Base-by-base conservation (phyloP, 192 early-diverging fungal genomes). In the Phlyctochytrium bullatum region DNA sequence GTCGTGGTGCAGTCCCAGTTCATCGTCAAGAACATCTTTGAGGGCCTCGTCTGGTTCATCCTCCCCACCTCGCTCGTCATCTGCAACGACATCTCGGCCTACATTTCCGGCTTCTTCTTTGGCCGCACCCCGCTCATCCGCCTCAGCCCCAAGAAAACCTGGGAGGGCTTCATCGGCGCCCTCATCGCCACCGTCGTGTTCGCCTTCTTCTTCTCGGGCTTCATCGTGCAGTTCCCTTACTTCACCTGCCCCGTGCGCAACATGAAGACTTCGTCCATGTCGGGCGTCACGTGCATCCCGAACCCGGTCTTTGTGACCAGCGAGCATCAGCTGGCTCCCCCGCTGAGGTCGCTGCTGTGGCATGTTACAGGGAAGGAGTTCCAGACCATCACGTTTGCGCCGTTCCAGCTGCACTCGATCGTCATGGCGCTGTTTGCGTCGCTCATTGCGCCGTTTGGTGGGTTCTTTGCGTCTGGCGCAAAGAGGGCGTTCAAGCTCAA, bases 401-500 rank as follows among this genome's bases (percentile, higher is more conserved):
- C 93, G 28, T 73, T 98, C 63, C 92, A 96, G 74, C 83, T 92
- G 36, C 96, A 98, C 73, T 87, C 91, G 34, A 76, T 98, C 29
- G 80, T 90, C 28, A 87, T 98, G 79, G 89, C 95, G 0, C 82
- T 87, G 59, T 98, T 97, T 83, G 94, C 95, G 2, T 94, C 92
- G 25, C 70, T 94, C 66, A 96, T 98, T 71, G 94, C 94, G 57
- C 96, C 96, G 16, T 97, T 98, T 76, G 96, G 96, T 59, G 96
- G 96, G 14, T 98, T 97, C 83, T 98, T 98, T 82, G 96, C 96
- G 3, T 91, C 89, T 67, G 69, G 93, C 20, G 89, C 95, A 62
- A 98, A 98, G 77, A 84, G 96, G 31, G 96, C 96, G 0, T 96
- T 98, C 80, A 93, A 96, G 54, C 90, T 96, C 74, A 97, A 98